phyloP scores from a whole-genome alignment of 129 eudicot species.

The Kitagawia praeruptora region DNA sequence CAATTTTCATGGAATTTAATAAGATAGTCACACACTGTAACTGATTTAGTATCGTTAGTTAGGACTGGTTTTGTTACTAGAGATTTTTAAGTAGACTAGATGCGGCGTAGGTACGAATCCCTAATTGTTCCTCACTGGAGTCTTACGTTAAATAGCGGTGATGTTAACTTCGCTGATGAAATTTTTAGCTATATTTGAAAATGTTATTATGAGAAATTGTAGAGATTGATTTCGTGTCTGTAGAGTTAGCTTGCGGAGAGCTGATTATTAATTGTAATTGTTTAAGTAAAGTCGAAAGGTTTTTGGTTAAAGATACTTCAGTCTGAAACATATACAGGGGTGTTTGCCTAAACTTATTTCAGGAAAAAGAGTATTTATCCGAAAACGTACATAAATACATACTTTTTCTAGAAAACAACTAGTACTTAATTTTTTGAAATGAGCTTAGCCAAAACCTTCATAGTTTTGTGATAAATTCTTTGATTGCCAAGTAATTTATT shows the following conservation, averaged over 20 bases:
- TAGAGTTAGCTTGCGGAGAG: too few species aligned
- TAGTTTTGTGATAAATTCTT: neutral
- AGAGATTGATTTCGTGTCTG: neutral
- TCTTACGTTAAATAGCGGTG: neutral
- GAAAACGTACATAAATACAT: too few species aligned
- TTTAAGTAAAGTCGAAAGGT: neutral
- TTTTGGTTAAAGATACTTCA: neutral
- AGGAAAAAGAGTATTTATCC: too few species aligned
- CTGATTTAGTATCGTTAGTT: neutral
- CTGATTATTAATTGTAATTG: neutral
- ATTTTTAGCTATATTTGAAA: neutral
- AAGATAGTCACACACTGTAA: neutral
- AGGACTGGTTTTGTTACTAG: neutral
- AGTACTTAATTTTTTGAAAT: too few species aligned
- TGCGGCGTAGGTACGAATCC: neutral
- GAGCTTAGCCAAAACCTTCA: too few species aligned
- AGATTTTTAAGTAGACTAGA: neutral
- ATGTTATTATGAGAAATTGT: too few species aligned
- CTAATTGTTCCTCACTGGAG: neutral
- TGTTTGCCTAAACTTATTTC: too few species aligned
- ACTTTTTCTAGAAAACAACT: too few species aligned
- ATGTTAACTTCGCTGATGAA: neutral
- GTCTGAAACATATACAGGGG: too few species aligned
- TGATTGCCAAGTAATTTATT: neutral
- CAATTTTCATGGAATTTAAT: neutral